Conservation (phyloP, 2,329 filamentous ascomycete genomes). For the Monilinia aucupariae region DNA sequence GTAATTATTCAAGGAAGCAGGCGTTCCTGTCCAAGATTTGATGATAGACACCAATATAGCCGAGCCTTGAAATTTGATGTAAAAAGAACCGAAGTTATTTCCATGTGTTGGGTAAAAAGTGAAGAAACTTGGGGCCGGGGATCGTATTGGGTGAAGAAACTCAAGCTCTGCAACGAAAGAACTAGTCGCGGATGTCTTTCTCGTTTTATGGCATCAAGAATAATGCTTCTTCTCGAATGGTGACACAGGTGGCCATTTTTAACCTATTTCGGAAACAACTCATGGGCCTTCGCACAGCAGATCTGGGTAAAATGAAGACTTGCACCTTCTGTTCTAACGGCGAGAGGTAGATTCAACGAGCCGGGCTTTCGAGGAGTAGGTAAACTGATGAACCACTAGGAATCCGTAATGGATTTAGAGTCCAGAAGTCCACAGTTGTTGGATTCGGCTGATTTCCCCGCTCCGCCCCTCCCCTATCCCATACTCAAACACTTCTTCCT, state of each 20-base stretch:
- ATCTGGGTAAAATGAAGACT: background rate
- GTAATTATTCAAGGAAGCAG: background rate
- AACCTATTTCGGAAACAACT: no score
- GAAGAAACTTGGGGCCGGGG: background rate
- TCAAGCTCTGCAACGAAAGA: background rate
- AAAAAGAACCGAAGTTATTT: background rate
- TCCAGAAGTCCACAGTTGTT: background rate
- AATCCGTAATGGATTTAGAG: background rate
- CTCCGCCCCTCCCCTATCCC: background rate
- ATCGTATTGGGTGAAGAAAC: background rate
- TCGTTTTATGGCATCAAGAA: background rate
- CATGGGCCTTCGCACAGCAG: background rate
- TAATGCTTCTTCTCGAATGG: background rate
- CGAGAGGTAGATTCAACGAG: background rate
- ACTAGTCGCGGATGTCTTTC: background rate
- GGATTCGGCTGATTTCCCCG: background rate
- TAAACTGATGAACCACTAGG: background rate
- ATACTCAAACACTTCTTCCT: constrained; percentile 6
- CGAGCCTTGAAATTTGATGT: background rate
- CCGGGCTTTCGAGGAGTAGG: background rate
- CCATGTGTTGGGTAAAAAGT: background rate
- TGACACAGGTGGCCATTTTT: background rate
- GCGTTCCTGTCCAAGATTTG: background rate
- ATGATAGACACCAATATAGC: background rate
- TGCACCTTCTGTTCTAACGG: background rate